Conservation (phyloP, 352 stramenopile genomes). For the Phytopythium litorale region DNA sequence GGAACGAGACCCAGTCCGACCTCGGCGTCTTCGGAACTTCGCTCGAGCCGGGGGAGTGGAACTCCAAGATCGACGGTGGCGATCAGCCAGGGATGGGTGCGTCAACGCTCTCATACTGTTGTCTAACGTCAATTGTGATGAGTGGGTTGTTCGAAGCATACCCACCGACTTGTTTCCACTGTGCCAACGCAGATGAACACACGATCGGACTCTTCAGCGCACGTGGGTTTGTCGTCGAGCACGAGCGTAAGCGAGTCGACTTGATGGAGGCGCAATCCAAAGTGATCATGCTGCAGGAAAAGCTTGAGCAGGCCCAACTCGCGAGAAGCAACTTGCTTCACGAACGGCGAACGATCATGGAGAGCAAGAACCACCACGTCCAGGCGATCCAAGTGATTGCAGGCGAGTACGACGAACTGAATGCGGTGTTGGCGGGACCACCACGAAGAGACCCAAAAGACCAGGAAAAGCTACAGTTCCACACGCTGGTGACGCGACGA, state of each 20-base stretch:
- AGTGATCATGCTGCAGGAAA: slow-evolving; percentile 42
- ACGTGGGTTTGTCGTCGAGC: slow-evolving; percentile 33
- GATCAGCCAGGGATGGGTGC: slow-evolving; percentile 47
- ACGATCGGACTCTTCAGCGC: slow-evolving; percentile 44
- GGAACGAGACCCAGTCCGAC: slow-evolving; percentile 28
- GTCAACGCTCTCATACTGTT: background rate
- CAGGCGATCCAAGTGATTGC: slow-evolving; percentile 48
- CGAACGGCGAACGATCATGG: slow-evolving; percentile 42
- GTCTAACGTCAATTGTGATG: background rate
- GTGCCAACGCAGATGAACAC: slow-evolving; percentile 31
- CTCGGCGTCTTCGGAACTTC: slow-evolving; percentile 57
- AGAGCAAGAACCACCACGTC: slow-evolving; percentile 43
- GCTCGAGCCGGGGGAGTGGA: slow-evolving; percentile 48
- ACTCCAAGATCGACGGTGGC: slow-evolving; percentile 42
- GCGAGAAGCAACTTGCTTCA: slow-evolving; percentile 32
- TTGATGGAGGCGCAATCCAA: slow-evolving; percentile 56
- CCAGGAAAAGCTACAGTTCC: slow-evolving; percentile 54
- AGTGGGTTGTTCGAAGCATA: background rate
- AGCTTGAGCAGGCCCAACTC: slow-evolving; percentile 38
- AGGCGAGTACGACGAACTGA: slow-evolving; percentile 44
- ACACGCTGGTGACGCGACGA: slow-evolving; percentile 43
- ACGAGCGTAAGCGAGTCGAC: slow-evolving; percentile 44
- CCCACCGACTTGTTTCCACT: background rate
- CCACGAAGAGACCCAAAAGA: slow-evolving; percentile 61
- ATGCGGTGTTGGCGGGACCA: slow-evolving; percentile 41